Percentiles rank a stretch among this genome's conserved stretches.
Evolutionary conservation across 352 stramenopile genomes (phyloP).

Genomic region (Phytophthora sojae): DNA sequence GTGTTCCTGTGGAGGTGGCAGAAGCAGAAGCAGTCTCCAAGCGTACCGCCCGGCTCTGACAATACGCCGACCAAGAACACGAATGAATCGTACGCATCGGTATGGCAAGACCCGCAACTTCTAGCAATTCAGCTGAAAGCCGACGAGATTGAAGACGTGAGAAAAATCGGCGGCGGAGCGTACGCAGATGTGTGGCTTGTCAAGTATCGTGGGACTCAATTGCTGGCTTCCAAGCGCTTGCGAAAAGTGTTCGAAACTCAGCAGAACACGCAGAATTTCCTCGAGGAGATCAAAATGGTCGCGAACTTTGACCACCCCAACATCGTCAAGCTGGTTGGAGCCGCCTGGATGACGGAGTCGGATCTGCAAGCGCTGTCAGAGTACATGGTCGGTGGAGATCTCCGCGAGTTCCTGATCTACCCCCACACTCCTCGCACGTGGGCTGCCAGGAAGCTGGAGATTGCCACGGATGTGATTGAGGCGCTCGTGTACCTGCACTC

Average conservation of each 20-base stretch:
- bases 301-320: constrained; percentile 50
- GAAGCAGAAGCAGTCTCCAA: constrained; percentile 1
- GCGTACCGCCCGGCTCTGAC: neutral
- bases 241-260: constrained; percentile 27
- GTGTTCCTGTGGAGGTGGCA: constrained; percentile 17
- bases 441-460: constrained; percentile 31
- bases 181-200: constrained; percentile 55
- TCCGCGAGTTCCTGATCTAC: constrained; percentile 44
- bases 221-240: constrained; percentile 51
- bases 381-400: constrained; percentile 64
- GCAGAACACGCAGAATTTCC: constrained; percentile 43
- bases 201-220: constrained; percentile 39
- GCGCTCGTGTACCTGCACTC: constrained; percentile 49
- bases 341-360: constrained; percentile 48
- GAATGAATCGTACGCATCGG: constrained; percentile 13
- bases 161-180: constrained; percentile 50
- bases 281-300: constrained; percentile 59
- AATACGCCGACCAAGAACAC: neutral
- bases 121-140: constrained; percentile 43
- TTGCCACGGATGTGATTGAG: constrained; percentile 31
- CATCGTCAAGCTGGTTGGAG: constrained; percentile 52
- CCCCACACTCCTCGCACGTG: constrained; percentile 30
- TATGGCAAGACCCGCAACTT: constrained; percentile 54
- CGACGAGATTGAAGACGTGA: constrained; percentile 57
- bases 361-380: constrained; percentile 63